Base-by-base conservation (phyloP, 2,329 filamentous ascomycete species). In the Diplodia corticola region DNA sequence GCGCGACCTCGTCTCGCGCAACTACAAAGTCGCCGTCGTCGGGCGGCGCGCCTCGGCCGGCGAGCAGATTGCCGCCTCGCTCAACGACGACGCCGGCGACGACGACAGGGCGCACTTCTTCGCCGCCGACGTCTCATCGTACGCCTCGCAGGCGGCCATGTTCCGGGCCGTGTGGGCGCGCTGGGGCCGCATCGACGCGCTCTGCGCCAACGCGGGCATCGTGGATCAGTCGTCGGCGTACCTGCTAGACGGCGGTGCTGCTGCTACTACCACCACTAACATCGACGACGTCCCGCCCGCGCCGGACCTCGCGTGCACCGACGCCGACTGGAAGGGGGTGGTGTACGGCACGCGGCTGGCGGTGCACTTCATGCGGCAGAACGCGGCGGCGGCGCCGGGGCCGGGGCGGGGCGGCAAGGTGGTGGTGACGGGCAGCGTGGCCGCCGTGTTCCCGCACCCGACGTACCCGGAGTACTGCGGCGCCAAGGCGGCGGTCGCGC, bases 291-390 rank as follows among this genome's bases (percentile, higher is more conserved):
- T 82, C 35, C 82, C 82, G 4, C 74, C 81, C 0, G 77, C 77
- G 67, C 83, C 83, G 0, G 77, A 84, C 68, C 69, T 82, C 3
- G 64, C 70, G 0, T 80, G 78, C 63, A 84, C 82, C 1, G 82
- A 85, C 68, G 72, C 84, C n/a, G 78, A 82, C 70, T 82, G 81
- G 73, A 85, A 85, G 70, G 81, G 81, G 3, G 78, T 85, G 1
- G 71, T 85, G 0, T 84, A 84, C 65, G 82, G 82, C 4, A 81
- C 79, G 1, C 78, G 80, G 64, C 74, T 85, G 9, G 81, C 84
- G 1, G 81, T 80, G 10, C 82, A 85, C 69, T 85, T 84, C 71
- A 85, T 85, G 83, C 77, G 82, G 13, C 79, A 83, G 66, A 85
- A 84, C 65, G 55, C 69, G 2, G 33, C 4, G 33, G 69, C 73